phyloP scores from a whole-genome alignment of 2,329 filamentous ascomycete genomes.

The Fusarium floridanum region DNA sequence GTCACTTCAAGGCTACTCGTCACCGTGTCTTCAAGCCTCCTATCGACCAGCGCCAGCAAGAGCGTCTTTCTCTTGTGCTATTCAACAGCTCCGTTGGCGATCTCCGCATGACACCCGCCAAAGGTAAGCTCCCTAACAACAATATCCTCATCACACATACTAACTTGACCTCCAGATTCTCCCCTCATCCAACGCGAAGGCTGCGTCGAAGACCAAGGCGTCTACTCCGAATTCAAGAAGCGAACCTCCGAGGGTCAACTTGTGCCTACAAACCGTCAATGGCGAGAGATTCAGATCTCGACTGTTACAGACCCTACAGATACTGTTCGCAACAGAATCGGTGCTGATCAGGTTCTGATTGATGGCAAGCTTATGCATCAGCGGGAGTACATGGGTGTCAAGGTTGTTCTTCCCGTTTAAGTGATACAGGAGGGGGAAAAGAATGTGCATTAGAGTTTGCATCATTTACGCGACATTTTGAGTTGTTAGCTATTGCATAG shows the following conservation, averaged over 20 bases:
- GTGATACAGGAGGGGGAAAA: neutral
- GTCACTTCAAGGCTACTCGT: conserved; percentile 39
- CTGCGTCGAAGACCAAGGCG: conserved; percentile 58
- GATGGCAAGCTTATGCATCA: conserved; percentile 61
- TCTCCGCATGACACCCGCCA: conserved; percentile 57
- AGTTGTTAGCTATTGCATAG: neutral
- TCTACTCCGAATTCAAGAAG: conserved; percentile 60
- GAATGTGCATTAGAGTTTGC: neutral
- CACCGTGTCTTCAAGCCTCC: conserved; percentile 38
- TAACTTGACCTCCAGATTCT: conserved; percentile 32
- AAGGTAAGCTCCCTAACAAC: neutral
- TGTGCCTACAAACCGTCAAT: conserved; percentile 60
- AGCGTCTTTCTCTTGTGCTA: conserved; percentile 58
- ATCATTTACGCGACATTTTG: neutral
- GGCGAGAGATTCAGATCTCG: conserved; percentile 63
- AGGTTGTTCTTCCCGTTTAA: conserved; percentile 58
- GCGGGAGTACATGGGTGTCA: conserved; percentile 61
- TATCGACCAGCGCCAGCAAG: conserved; percentile 44
- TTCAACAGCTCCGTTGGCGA: conserved; percentile 62
- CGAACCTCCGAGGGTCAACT: conserved; percentile 55
- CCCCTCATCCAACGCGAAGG: conserved; percentile 54
- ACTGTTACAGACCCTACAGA: conserved; percentile 59
- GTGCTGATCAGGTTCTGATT: conserved; percentile 57
- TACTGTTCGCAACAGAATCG: conserved; percentile 54
- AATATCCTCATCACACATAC: neutral